Percentiles rank a stretch among this genome's conserved stretches.
Conservation (phyloP, 169 alveolate genomes). For the Babesia gibsoni region DNA sequence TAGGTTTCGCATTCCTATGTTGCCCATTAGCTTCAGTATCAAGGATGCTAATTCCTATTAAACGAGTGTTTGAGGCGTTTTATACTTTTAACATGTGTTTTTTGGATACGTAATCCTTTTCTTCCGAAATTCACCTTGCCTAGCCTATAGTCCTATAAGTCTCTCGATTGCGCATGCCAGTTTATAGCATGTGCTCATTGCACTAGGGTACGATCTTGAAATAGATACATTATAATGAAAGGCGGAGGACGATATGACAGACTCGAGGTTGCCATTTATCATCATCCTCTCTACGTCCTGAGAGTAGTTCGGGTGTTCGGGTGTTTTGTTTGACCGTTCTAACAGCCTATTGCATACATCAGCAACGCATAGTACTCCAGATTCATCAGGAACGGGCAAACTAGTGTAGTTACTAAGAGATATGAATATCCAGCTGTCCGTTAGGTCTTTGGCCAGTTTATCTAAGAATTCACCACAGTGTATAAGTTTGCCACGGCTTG, state of each 20-base stretch:
- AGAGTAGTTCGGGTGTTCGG: slow-evolving; percentile 23
- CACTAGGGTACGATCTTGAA: slow-evolving; percentile 16
- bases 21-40: too few species aligned
- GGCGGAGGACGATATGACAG: background rate
- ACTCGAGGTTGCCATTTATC: background rate
- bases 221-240: slow-evolving; percentile 39
- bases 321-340: slow-evolving; percentile 9
- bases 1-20: too few species aligned
- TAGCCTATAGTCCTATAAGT: slow-evolving; percentile 22
- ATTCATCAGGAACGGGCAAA: slow-evolving; percentile 8
- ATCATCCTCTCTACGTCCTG: slow-evolving; percentile 32
- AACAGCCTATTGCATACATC: slow-evolving; percentile 2
- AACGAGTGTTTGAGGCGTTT: too few species aligned
- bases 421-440: slow-evolving; percentile 14
- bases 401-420: slow-evolving; percentile 16
- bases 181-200: slow-evolving; percentile 57
- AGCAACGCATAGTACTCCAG: slow-evolving; percentile 32
- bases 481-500: slow-evolving; percentile 17
- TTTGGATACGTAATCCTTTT: too few species aligned
- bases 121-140: too few species aligned
- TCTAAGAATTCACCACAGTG: slow-evolving; percentile 1
- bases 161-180: slow-evolving; percentile 54
- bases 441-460: background rate
- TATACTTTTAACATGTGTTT: too few species aligned
- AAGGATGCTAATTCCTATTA: too few species aligned